phyloP scores from a whole-genome alignment of 495 filamentous ascomycete species.

The Penicillium lividum region DNA sequence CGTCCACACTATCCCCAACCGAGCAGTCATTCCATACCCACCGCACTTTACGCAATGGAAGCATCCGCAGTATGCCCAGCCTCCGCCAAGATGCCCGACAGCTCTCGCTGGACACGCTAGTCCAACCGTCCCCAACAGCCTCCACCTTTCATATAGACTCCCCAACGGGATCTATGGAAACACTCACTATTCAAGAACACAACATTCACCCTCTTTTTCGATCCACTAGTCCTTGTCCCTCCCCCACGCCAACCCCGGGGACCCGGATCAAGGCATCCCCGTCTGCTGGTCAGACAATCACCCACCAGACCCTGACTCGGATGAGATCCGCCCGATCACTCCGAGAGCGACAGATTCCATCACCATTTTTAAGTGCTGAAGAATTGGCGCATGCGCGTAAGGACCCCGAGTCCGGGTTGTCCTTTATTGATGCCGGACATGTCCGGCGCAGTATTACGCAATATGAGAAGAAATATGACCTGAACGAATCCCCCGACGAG shows the following conservation, averaged over 20 bases:
- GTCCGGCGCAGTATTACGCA: constrained; percentile 26
- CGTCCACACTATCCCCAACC: constrained; percentile 17
- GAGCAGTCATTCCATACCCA: neutral
- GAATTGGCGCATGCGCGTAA: neutral
- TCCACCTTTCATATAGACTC: constrained; percentile 25
- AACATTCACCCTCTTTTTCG: constrained; percentile 88
- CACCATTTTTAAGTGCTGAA: constrained; percentile 13
- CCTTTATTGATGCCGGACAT: constrained; percentile 15
- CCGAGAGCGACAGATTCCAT: constrained; percentile 29
- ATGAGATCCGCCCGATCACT: constrained; percentile 69
- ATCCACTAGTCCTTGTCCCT: constrained; percentile 68
- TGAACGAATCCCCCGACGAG: constrained; percentile 36
- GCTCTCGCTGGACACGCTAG: constrained; percentile 34
- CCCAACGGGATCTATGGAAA: constrained; percentile 14
- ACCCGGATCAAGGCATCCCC: constrained; percentile 73
- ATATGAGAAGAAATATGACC: constrained; percentile 34
- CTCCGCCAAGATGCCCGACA: constrained; percentile 23
- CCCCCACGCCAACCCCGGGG: constrained; percentile 64
- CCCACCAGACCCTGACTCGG: constrained; percentile 58
- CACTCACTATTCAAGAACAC: constrained; percentile 52
- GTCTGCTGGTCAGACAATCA: constrained; percentile 66
- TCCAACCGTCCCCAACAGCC: constrained; percentile 25
- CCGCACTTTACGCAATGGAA: constrained; percentile 10
- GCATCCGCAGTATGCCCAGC: constrained; percentile 30
- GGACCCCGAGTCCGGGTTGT: constrained; percentile 1